Evolutionary conservation across 2,329 filamentous ascomycete genomes (phyloP), one percentile per base, ranked within the genome.

Genomic region (Penicillium glabrum): DNA sequence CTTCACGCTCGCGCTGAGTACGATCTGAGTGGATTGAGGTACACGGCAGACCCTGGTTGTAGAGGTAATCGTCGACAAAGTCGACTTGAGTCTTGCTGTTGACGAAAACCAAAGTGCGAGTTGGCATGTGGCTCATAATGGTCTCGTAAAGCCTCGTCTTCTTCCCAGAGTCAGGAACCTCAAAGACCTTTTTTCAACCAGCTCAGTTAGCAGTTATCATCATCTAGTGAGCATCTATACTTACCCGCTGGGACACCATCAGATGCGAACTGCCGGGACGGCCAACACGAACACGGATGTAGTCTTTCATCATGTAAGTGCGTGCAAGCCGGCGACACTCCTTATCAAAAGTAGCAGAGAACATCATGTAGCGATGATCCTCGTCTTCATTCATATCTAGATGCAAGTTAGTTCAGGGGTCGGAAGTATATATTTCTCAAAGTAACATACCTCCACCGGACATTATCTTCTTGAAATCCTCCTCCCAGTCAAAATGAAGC

Each of bases 261-360:
- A 77, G 75, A 51, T 96, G 91, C 0, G 89, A 87, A 63, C 89
- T 91, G 33, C 95, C 95, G 26, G 91, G 86, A 67, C 93, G 90
- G 29, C 95, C 95, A 61, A 98, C 89, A 44, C 87, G 89, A 72
- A 99, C 87, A 23, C 89, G 90, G 50, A 96, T 82, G 67, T 91
- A 87, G 43, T 90, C 86, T 11, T 85, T 80, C 0, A 88, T 81
- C 56, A 99, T 84, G 68, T 93, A 90, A 27, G 89, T 82, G 57
- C 85, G 86, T 11, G 93, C 93, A 14, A 98, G 77, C 24, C 88
- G 82, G 29, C 92, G 90, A 61, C 90, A 86, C 0, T 79, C 79
- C 77, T 89, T 92, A 41, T 93, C 91, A 75, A 99, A 98, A 0
- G 95, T 98, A 1, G 95, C 95, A 0, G 92, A 96, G 73, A 98